Evolutionary conservation across 306 rosid genomes (phyloP).

Genomic region (Trifolium subterraneum): DNA sequence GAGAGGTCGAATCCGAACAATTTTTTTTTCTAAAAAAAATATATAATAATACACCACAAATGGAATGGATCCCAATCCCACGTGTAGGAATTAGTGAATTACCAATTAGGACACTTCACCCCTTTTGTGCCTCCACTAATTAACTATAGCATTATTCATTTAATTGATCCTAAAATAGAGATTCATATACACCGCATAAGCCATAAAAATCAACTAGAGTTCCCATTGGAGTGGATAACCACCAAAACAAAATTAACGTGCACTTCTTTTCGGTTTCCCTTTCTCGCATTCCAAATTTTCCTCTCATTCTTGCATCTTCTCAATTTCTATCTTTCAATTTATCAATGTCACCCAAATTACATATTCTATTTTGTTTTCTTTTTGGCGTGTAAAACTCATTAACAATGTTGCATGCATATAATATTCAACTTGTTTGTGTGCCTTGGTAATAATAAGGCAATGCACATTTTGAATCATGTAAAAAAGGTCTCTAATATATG

Average conservation of each 20-base stretch:
- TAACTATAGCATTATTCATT: constrained; percentile 1
- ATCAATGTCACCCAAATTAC: constrained; percentile 1
- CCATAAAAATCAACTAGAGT: constrained; percentile 38
- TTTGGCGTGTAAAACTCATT: constrained; percentile 29
- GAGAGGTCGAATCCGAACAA: no score
- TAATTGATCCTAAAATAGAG: constrained; percentile 40
- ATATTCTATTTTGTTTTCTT: background rate
- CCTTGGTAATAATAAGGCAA: constrained; percentile 4
- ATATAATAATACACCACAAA: background rate
- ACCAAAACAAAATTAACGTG: constrained; percentile 38
- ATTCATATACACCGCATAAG: constrained; percentile 30
- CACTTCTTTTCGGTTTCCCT: constrained; percentile 28
- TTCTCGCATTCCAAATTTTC: constrained; percentile 10
- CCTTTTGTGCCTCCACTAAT: constrained; percentile 11
- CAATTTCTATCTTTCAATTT: constrained; percentile 25
- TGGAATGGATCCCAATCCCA: constrained; percentile 26
- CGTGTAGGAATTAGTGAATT: background rate
- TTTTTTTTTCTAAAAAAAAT: background rate
- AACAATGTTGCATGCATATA: constrained; percentile 23
- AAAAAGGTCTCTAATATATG: background rate
- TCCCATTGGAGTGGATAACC: constrained; percentile 47
- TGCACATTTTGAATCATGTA: constrained; percentile 7
- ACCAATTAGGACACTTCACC: constrained; percentile 2
- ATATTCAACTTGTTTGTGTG: background rate
- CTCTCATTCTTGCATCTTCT: constrained; percentile 22